phyloP scores from a whole-genome alignment of 345 rosid species.

The Limnanthes douglasii region DNA sequence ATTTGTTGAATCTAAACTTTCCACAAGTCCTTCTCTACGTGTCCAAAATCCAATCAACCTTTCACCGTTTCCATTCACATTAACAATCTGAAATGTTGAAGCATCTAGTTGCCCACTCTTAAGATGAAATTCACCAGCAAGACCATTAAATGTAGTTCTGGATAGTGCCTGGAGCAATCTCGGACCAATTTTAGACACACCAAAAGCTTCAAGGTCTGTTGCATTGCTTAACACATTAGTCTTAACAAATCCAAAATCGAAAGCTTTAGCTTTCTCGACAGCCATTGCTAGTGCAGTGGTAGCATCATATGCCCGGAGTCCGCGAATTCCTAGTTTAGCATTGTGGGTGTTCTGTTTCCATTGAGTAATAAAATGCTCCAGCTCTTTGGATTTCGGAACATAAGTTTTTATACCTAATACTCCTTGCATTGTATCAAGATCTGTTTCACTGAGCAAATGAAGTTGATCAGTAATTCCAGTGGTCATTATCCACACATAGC shows the following conservation, averaged over 20 bases:
- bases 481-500: conserved; percentile 43
- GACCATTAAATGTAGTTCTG: conserved; percentile 15
- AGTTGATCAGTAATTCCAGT: conserved; percentile 7
- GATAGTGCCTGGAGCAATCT: conserved; percentile 9
- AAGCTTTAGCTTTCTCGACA: conserved; percentile 8
- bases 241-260: not conserved
- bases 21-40: conserved; percentile 2
- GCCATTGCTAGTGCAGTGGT: conserved; percentile 26
- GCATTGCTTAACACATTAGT: not conserved
- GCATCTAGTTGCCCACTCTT: conserved; percentile 16
- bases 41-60: conserved; percentile 31
- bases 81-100: conserved; percentile 27
- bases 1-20: conserved; percentile 6
- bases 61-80: conserved; percentile 13
- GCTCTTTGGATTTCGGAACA: conserved; percentile 7
- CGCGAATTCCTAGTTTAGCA: not conserved
- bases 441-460: too few species aligned
- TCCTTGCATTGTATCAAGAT: conserved; percentile 12
- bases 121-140: conserved; percentile 23
- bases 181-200: conserved; percentile 14
- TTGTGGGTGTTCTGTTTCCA: conserved; percentile 6
- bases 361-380: conserved; percentile 9
- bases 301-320: conserved; percentile 27
- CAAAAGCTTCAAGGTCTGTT: conserved; percentile 4
- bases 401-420: conserved; percentile 14